Evolutionary conservation across 2,329 filamentous ascomycete species (phyloP).

Genomic region (Pseudodiploospora longispora): DNA sequence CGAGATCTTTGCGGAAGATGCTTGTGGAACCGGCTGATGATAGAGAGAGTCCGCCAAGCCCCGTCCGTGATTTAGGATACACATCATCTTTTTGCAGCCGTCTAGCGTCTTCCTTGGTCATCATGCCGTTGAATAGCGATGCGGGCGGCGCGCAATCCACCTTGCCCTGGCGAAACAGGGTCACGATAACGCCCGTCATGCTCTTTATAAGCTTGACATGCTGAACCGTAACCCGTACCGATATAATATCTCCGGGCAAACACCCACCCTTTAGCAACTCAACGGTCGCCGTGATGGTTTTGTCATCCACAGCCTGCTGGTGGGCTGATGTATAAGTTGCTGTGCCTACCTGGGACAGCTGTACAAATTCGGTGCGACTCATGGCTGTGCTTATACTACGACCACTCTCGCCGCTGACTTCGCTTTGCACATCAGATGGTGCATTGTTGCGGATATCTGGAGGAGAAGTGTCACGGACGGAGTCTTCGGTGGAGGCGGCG

Average conservation of each 20-base stretch:
- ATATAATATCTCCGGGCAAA: constrained; percentile 74
- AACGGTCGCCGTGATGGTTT: constrained; percentile 79
- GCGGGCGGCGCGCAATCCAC: constrained; percentile 67
- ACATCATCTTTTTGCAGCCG: constrained; percentile 72
- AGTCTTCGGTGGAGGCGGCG: constrained; percentile 32
- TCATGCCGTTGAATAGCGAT: constrained; percentile 39
- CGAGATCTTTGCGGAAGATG: constrained; percentile 90
- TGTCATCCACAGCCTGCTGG: constrained; percentile 47
- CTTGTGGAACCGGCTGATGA: constrained; percentile 81
- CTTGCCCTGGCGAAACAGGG: constrained; percentile 80
- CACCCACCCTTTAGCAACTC: constrained; percentile 77
- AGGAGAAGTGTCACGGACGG: constrained; percentile 23
- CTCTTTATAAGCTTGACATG: constrained; percentile 88
- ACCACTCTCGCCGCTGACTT: constrained; percentile 62
- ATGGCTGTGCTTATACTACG: constrained; percentile 58
- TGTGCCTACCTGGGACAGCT: constrained; percentile 22
- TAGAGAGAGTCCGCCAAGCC: constrained; percentile 76
- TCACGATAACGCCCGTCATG: constrained; percentile 85
- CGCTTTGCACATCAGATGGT: constrained; percentile 53
- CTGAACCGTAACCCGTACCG: constrained; percentile 71
- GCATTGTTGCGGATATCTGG: constrained; percentile 33
- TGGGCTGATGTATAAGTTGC: constrained; percentile 26
- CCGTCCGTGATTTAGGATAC: constrained; percentile 80
- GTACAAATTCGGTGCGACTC: constrained; percentile 40
- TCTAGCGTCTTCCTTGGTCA: constrained; percentile 56